Evolutionary conservation across 495 filamentous ascomycete genomes (phyloP).

Genomic region (Annulohypoxylon nitens): DNA sequence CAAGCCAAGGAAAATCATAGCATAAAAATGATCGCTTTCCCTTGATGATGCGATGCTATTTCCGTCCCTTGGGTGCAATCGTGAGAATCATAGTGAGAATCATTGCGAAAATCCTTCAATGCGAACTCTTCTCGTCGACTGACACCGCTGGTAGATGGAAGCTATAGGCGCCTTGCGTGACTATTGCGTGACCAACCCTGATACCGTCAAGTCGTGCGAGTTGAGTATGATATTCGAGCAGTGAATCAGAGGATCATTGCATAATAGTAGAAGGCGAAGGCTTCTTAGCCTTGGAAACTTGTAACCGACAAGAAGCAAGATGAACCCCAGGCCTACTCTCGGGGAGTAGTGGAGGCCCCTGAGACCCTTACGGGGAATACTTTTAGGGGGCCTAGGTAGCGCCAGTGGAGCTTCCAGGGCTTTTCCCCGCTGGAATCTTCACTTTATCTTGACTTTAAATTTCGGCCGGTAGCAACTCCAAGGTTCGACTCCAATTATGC

Average conservation of each 20-base stretch:
- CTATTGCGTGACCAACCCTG: not conserved
- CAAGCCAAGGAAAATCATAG: conserved; percentile 44
- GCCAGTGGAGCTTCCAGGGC: not conserved
- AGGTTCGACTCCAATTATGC: too few species aligned
- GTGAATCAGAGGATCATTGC: not conserved
- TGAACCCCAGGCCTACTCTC: not conserved
- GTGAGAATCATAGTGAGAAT: conserved; percentile 18
- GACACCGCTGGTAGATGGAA: conserved; percentile 7
- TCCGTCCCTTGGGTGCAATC: conserved; percentile 11
- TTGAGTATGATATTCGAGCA: conserved; percentile 1
- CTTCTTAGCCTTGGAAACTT: not conserved
- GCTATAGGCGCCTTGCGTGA: not conserved
- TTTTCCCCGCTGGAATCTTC: not conserved
- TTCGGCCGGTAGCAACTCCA: not conserved
- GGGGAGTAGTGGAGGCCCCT: not conserved
- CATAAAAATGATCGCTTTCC: conserved; percentile 18
- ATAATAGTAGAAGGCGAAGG: not conserved
- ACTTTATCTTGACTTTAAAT: not conserved
- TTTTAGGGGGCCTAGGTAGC: not conserved
- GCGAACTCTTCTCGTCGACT: not conserved
- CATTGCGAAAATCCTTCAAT: conserved; percentile 16
- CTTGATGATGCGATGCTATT: conserved; percentile 25
- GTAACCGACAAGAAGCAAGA: not conserved
- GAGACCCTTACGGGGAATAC: not conserved
- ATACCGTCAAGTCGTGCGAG: conserved; percentile 1